These are phyloP conservation scores for Apiotrichum siamense DNA, from an alignment of 1,284 basidiomycete genomes.

Conservation along the genomic window DNA sequence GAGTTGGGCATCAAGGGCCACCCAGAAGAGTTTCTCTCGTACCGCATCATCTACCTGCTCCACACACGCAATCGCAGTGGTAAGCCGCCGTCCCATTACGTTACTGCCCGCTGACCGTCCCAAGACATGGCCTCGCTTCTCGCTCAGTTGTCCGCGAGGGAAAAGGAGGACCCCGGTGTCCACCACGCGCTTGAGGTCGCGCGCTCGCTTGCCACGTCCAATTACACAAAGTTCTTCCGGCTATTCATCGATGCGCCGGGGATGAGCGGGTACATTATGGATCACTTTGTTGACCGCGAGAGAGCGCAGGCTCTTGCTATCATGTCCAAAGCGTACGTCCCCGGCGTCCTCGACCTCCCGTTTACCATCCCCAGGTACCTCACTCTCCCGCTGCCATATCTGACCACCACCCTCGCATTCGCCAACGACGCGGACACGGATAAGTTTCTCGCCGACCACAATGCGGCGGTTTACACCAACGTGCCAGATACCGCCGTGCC, in stretches of 20 bases:
- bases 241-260: slow-evolving; percentile 81
- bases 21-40: slow-evolving; percentile 92
- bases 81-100: slow-evolving; percentile 46
- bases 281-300: slow-evolving; percentile 93
- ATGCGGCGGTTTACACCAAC: slow-evolving; percentile 60
- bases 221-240: slow-evolving; percentile 87
- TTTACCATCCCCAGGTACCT: slow-evolving; percentile 58
- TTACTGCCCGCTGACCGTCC: background rate
- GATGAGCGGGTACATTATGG: slow-evolving; percentile 99
- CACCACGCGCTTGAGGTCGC: slow-evolving; percentile 85
- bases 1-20: slow-evolving; percentile 86
- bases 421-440: slow-evolving; percentile 60
- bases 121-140: slow-evolving; percentile 90
- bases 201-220: slow-evolving; percentile 80
- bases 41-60: slow-evolving; percentile 91
- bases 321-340: slow-evolving; percentile 82
- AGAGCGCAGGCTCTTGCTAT: slow-evolving; percentile 77
- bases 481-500: slow-evolving; percentile 14
- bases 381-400: slow-evolving; percentile 67
- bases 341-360: background rate
- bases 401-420: slow-evolving; percentile 78
- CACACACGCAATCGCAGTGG: slow-evolving; percentile 92
- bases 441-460: slow-evolving; percentile 66
- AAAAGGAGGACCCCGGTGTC: slow-evolving; percentile 74
- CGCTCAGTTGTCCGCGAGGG: slow-evolving; percentile 85